Percentiles rank a stretch among this genome's conserved stretches.
Conservation (phyloP, 2,329 filamentous ascomycete genomes). For the Botrytis hyacinthi region DNA sequence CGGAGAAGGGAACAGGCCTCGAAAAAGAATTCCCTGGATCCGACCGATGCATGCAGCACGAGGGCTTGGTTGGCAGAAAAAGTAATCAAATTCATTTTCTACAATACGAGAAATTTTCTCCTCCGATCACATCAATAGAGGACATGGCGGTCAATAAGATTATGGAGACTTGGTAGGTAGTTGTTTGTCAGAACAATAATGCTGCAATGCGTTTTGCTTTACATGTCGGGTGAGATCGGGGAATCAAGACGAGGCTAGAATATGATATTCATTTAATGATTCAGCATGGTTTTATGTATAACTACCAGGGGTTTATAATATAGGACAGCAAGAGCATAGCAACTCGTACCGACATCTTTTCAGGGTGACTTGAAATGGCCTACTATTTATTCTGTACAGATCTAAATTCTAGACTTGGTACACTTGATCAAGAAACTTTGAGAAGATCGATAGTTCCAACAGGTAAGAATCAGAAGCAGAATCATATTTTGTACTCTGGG, state of each 20-base stretch:
- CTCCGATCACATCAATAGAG: neutral
- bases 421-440: neutral
- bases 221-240: constrained; percentile 16
- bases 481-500: neutral
- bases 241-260: constrained; percentile 13
- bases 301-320: neutral
- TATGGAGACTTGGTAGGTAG: neutral
- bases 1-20: neutral
- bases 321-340: neutral
- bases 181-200: neutral
- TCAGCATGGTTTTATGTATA: neutral
- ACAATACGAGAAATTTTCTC: constrained; percentile 1
- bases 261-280: neutral
- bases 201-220: neutral
- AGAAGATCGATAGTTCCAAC: neutral
- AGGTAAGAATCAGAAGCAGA: neutral
- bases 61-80: constrained; percentile 11
- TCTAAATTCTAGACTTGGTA: neutral
- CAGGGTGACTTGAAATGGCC: neutral
- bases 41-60: neutral
- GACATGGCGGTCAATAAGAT: neutral
- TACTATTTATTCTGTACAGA: neutral
- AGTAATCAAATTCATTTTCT: neutral
- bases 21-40: neutral
- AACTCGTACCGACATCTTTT: neutral